Percentiles rank a stretch among this genome's conserved stretches.
Conservation (phyloP, 2,329 filamentous ascomycete genomes). For the Colletotrichum siamense region DNA sequence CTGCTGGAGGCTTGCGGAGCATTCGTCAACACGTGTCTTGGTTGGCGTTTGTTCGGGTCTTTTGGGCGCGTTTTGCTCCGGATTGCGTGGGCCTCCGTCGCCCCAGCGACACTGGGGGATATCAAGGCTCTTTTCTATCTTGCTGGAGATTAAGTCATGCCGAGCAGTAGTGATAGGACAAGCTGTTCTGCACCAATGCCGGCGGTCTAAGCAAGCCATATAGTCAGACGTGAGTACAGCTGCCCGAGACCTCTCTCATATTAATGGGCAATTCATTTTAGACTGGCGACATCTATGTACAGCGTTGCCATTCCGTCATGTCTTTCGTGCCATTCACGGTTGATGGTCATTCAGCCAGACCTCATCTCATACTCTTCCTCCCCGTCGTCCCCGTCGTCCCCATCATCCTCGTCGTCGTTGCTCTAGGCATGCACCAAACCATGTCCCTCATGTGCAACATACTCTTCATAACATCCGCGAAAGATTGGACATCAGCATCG, state of each 20-base stretch:
- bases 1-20: no score
- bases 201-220: no score
- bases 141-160: no score
- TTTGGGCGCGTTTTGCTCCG: no score
- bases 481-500: neutral
- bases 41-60: no score
- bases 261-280: neutral
- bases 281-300: neutral
- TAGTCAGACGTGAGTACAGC: neutral
- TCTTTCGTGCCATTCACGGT: neutral
- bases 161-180: no score
- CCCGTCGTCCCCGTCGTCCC: neutral
- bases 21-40: no score
- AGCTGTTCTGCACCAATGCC: no score
- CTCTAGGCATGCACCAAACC: neutral
- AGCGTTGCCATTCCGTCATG: neutral
- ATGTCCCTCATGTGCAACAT: neutral
- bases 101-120: no score
- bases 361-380: neutral
- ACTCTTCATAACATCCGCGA: neutral
- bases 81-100: no score
- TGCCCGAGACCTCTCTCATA: neutral
- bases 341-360: neutral
- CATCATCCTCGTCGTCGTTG: neutral
- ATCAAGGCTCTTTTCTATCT: no score